Base-by-base conservation (phyloP, 164 flowering plant species). In the Stephania yunnanensis region DNA sequence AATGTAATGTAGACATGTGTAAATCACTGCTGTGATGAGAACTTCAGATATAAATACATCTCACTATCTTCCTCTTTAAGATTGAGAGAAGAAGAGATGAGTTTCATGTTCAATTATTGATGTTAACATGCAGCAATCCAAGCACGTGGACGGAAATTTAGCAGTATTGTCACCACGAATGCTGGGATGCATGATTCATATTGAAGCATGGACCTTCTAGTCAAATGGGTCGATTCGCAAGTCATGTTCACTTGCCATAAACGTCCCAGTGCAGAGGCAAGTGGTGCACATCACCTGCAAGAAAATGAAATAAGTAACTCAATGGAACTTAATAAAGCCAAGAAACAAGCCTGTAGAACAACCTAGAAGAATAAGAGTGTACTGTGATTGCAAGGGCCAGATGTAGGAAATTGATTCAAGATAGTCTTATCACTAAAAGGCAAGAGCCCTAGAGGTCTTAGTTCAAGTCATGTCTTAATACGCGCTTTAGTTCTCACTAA, bases 171-270 rank as follows among this genome's bases (percentile, higher is more conserved):
- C n/a, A 13, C 65, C n/a, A 8, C 2, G 15, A 13, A 58, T 13
- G 19, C n/a, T 13, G 65, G 65, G 12, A 66, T 22, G 64, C 46
- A 45, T 19, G 30, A 17, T n/a, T 46, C 20, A 31, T 45, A 5
- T 25, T 36, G 20, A 53, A 36, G 53, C 50, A 17, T 68, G 2
- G 13, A 5, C 55, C 13, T 73, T 10, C 81, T 77, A 95, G 74
- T 93, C 98, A 73, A 95, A 95, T 55, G 99, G 99, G 78, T 93
- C 95, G 25, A 95, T 93, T 48, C 97, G 81, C 36, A 93, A 98
- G 78, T 93, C 99, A 68, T 95, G 99, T 78, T 95, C 99, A 63
- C 99, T 95, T 7, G 99, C 99, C 99, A 93, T 95, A 44, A 88
- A 94, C 95, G 90, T 93, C 58, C 99, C 97, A 12, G 97, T 95